These are phyloP conservation scores for Neurospora intermedia DNA, from an alignment of 495 filamentous ascomycete species.

Conservation along the genomic window DNA sequence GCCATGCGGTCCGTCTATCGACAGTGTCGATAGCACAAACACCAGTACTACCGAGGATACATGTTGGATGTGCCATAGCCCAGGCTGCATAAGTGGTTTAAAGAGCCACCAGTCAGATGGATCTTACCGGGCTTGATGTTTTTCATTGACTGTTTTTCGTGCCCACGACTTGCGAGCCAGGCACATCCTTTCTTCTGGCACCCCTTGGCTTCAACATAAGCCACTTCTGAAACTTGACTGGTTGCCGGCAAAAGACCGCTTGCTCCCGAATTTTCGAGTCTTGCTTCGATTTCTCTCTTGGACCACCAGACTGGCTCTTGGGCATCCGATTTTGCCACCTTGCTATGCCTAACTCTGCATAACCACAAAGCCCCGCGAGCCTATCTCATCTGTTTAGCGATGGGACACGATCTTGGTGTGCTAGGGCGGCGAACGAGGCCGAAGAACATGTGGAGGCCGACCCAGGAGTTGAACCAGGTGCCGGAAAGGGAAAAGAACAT, in stretches of 20 bases:
- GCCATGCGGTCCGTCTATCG: slow-evolving; percentile 2
- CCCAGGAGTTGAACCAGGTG: background rate
- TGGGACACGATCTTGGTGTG: background rate
- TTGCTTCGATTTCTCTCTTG: slow-evolving; percentile 10
- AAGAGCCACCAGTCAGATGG: slow-evolving; percentile 25
- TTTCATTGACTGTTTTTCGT: slow-evolving; percentile 9
- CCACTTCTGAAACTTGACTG: slow-evolving; percentile 18
- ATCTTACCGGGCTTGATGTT: slow-evolving; percentile 25
- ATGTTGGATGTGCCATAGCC: slow-evolving; percentile 17
- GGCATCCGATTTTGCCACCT: slow-evolving; percentile 34
- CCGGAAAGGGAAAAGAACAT: slow-evolving; percentile 14
- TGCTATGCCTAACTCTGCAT: slow-evolving; percentile 33
- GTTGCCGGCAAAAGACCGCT: slow-evolving; percentile 13
- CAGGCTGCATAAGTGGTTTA: slow-evolving; percentile 40
- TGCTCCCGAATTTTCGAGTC: slow-evolving; percentile 15
- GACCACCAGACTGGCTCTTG: slow-evolving; percentile 30
- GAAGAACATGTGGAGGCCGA: background rate
- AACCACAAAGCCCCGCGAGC: slow-evolving; percentile 12
- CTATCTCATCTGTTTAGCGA: background rate
- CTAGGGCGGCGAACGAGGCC: background rate
- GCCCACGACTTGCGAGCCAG: slow-evolving; percentile 20
- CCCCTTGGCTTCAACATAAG: slow-evolving; percentile 11
- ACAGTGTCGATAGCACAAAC: slow-evolving; percentile 7
- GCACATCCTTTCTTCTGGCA: slow-evolving; percentile 25
- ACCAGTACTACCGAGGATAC: slow-evolving; percentile 19